These are phyloP conservation scores for Suhomyces xylopsoci DNA, from an alignment of 805 yeast genomes.

Conservation along the genomic window DNA sequence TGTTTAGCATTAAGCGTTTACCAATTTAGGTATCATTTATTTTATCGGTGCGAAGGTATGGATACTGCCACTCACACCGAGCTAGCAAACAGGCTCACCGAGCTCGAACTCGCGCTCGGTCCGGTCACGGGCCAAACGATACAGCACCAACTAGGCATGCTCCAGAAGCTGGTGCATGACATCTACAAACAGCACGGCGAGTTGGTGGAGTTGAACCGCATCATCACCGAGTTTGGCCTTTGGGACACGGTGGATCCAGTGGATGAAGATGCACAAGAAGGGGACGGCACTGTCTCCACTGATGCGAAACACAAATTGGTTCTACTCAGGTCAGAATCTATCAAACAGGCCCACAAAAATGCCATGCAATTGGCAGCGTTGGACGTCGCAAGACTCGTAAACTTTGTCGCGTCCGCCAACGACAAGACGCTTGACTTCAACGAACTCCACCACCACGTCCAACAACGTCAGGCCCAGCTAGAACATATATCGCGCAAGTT, in stretches of 20 bases:
- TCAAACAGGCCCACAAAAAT: conserved; percentile 20
- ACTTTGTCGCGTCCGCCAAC: conserved; percentile 15
- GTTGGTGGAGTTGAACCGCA: conserved; percentile 14
- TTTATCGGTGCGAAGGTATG: neutral
- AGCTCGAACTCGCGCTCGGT: conserved; percentile 9
- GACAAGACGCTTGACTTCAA: conserved; percentile 16
- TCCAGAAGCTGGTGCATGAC: conserved; percentile 11
- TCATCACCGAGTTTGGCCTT: conserved; percentile 17
- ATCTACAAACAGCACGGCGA: conserved; percentile 18
- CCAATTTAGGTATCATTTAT: too few species aligned
- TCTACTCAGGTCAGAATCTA: conserved; percentile 17
- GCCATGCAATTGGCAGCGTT: conserved; percentile 20
- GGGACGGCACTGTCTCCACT: neutral
- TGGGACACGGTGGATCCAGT: neutral
- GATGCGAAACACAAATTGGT: conserved; percentile 19
- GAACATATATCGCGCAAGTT: conserved; percentile 14
- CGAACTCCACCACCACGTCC: conserved; percentile 7
- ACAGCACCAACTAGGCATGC: conserved; percentile 11
- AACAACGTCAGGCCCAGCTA: conserved; percentile 9
- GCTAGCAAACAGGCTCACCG: conserved; percentile 6
- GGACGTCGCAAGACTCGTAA: conserved; percentile 19
- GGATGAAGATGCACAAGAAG: neutral
- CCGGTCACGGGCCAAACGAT: conserved; percentile 4
- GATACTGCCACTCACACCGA: conserved; percentile 6
- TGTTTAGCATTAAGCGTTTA: too few species aligned